Base-by-base conservation (phyloP, 1,284 basidiomycete species). In the Erythrobasidium hasegawianum region DNA sequence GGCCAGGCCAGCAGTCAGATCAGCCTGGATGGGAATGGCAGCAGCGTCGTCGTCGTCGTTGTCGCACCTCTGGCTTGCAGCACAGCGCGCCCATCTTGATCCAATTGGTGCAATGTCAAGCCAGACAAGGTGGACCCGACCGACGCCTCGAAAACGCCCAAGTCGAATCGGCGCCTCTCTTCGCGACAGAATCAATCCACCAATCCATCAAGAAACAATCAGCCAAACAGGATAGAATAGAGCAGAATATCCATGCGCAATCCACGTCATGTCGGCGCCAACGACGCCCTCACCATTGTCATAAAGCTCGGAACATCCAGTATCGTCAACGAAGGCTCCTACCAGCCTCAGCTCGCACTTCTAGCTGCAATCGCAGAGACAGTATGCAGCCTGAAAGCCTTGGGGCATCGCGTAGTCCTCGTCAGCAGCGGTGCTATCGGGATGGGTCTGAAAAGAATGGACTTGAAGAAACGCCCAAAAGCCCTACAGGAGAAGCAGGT, bases 401-500 rank as follows among this genome's bases (percentile, higher is more conserved):
- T 86, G 45, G 95, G 95, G 0, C 95, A 99, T 79, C 87, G 89
- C 71, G 91, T 98, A 64, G 90, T 97, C 1, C 85, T 99, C 13
- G 93, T 97, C 64, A 93, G 89, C 71, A 96, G 93, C 11, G 95
- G 95, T 0, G 96, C 95, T 14, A 97, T 98, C 65, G 96, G 89
- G 0, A 90, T 97, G 40, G 96, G 95, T 0, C 78, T 97, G 62
- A 87, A 93, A 74, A 83, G 92, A 49, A 98, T 98, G 95, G 83
- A 86, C 38, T 80, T 96, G 70, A 83, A 86, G 16, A 85, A 84
- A 64, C 82, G 84, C 67, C 90, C 93, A 1, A 95, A 94, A 73
- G 86, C 83, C 61, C 79, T 98, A 14, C 87, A 89, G 2, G 90
- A 90, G 64, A 94, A 95, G 77, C 94, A 97, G 82, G 90, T 87